A percentile compares a stretch with the other conserved stretches of the same genome.
Evolutionary conservation across 2,329 filamentous ascomycete species (phyloP).

Genomic region (Xylariaceae sp.): DNA sequence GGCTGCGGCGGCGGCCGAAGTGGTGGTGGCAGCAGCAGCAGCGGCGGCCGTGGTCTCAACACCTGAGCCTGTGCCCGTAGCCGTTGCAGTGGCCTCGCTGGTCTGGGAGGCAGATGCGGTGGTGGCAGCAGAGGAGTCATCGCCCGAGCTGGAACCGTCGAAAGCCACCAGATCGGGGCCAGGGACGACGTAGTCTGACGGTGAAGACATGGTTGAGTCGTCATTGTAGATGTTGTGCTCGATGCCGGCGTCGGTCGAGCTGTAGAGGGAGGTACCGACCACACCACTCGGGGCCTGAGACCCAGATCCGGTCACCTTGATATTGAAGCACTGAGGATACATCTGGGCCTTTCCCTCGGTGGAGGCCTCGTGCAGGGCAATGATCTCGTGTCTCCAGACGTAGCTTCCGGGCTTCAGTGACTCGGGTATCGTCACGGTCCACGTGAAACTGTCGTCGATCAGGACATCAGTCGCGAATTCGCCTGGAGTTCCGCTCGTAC

Average conservation of each 20-base stretch:
- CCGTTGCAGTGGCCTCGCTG: not conserved
- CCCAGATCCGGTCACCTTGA: constrained; percentile 44
- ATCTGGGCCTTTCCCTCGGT: constrained; percentile 33
- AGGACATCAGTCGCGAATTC: constrained; percentile 28
- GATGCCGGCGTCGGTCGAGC: constrained; percentile 13
- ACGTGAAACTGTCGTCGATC: constrained; percentile 37
- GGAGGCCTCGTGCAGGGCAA: constrained; percentile 36
- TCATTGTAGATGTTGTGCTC: constrained; percentile 17
- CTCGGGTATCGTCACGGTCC: constrained; percentile 36
- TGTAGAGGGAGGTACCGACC: constrained; percentile 29
- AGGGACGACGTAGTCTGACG: constrained; percentile 8
- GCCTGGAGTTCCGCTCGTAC: constrained; percentile 28
- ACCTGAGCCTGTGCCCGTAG: not conserved
- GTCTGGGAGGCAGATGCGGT: not conserved
- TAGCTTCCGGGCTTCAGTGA: constrained; percentile 38
- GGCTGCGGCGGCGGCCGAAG: not conserved
- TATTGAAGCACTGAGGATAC: constrained; percentile 48
- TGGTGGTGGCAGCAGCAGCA: not conserved
- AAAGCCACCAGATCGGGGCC: constrained; percentile 2
- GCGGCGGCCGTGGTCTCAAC: not conserved
- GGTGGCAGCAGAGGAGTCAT: not conserved
- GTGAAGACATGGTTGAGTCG: constrained; percentile 6
- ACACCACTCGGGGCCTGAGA: constrained; percentile 38
- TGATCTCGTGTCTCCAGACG: constrained; percentile 41
- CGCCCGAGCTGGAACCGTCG: not conserved